Base-by-base conservation (phyloP, 805 yeast species). In the Candida broadrunensis region DNA sequence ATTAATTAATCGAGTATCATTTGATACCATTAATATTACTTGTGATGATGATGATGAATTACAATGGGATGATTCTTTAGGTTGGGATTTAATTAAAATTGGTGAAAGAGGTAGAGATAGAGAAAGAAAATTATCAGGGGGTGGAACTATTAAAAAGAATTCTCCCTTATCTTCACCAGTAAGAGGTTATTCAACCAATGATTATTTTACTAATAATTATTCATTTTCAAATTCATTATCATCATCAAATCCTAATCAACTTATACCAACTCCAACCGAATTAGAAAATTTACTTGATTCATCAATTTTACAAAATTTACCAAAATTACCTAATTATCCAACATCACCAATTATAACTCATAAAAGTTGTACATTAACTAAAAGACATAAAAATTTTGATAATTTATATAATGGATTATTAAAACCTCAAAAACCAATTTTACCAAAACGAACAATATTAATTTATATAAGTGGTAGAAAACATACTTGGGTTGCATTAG, bases 401-500 rank as follows among this genome's bases (percentile, higher is more conserved):
- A 58, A 58, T 21, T 55, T 79, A 38, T 78, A 77, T 44, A 50
- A 63, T 13, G 65, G 67, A 2, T 58, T 66, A 33, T 45, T 72
- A 21, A n/a, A 29, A 29, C 54, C 59, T 15, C 37, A 54, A 17
- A 48, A 47, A 13, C 75, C 78, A 0, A 67, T 72, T 0, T 57
- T 79, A 34, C 80, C 80, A 0, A 65, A 68, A 29, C 67, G 89
- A 51, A 73, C 74, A 1, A 67, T 85, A 4, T 54, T 85, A 55
- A 80, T 83, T 21, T 84, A 84, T 54, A 67, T 86, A 23, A 72
- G 81, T 48, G 95, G 88, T 2, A 65, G 91, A 44, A 72, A 67
- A 41, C 91, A 85, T 63, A 83, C 93, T 0, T 86, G 95, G 95
- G 88, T 84, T 9, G 81, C 88, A 1, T 59, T 86, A 20, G 95